phyloP scores from a whole-genome alignment of 352 stramenopile genomes.

The Pythium plurisporium region DNA sequence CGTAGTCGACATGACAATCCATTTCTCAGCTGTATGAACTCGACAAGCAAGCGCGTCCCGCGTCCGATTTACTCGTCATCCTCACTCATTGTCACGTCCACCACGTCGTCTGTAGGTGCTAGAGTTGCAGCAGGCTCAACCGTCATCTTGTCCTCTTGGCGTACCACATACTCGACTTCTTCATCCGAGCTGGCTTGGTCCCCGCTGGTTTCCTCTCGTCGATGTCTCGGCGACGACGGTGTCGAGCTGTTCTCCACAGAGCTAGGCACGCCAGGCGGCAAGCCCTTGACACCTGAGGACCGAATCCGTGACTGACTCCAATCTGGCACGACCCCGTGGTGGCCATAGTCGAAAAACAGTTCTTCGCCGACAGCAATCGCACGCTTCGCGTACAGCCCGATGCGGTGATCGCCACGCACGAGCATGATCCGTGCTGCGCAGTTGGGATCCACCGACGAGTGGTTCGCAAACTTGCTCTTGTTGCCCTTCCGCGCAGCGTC shows the following conservation, averaged over 20 bases:
- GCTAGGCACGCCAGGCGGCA: conserved; percentile 5
- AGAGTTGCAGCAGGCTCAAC: too few species aligned
- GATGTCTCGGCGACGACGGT: conserved; percentile 5
- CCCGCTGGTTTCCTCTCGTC: neutral
- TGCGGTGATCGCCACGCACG: conserved; percentile 91
- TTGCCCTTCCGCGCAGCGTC: conserved; percentile 94
- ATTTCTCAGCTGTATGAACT: too few species aligned
- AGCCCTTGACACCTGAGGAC: conserved; percentile 1
- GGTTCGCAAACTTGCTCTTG: conserved; percentile 94
- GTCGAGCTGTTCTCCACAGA: conserved; percentile 13
- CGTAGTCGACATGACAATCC: too few species aligned
- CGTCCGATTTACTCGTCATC: neutral
- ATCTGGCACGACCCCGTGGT: conserved; percentile 75
- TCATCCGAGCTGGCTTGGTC: neutral
- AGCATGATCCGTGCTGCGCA: conserved; percentile 84
- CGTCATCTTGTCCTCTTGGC: too few species aligned
- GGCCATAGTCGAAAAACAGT: conserved; percentile 82
- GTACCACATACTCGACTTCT: neutral
- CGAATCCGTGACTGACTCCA: conserved; percentile 69
- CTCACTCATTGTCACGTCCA: neutral
- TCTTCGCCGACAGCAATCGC: conserved; percentile 86
- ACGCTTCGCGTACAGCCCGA: conserved; percentile 91
- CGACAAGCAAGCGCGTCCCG: neutral
- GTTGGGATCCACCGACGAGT: conserved; percentile 75
- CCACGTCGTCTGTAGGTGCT: too few species aligned